phyloP scores from a whole-genome alignment of 192 early-diverging fungal genomes.

The Neocallimastix lanati region DNA sequence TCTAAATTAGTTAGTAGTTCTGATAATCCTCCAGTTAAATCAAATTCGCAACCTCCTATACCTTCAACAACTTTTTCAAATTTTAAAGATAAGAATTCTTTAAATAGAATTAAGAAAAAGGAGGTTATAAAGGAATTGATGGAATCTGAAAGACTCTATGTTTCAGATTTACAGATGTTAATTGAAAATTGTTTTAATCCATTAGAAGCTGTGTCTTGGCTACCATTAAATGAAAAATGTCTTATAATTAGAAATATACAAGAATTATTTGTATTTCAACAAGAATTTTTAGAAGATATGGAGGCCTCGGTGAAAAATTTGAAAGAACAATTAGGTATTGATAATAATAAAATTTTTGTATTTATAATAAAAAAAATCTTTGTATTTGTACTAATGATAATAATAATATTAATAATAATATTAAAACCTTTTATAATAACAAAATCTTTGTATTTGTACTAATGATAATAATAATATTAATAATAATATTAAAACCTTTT shows the following conservation, averaged over 20 bases:
- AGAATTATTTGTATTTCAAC: not conserved
- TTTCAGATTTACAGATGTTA: not conserved
- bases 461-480: too few species aligned
- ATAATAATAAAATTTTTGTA: too few species aligned
- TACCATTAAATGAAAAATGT: not conserved
- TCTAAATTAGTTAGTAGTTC: too few species aligned
- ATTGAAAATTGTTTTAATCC: not conserved
- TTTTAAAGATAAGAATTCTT: not conserved
- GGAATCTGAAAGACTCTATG: not conserved
- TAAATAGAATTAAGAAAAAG: not conserved
- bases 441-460: too few species aligned
- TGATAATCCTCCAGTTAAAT: not conserved
- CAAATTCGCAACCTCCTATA: not conserved
- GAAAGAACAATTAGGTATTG: too few species aligned
- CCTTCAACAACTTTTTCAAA: not conserved
- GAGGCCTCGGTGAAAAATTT: not conserved
- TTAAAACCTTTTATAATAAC: too few species aligned
- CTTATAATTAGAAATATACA: not conserved
- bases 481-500: too few species aligned
- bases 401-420: too few species aligned
- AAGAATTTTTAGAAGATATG: not conserved
- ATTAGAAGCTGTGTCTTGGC: not conserved
- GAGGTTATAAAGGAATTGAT: not conserved
- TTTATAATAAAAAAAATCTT: too few species aligned
- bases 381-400: too few species aligned